These are phyloP conservation scores for Microdochium paspali DNA, from an alignment of 2,329 filamentous ascomycete genomes.

Conservation along the genomic window DNA sequence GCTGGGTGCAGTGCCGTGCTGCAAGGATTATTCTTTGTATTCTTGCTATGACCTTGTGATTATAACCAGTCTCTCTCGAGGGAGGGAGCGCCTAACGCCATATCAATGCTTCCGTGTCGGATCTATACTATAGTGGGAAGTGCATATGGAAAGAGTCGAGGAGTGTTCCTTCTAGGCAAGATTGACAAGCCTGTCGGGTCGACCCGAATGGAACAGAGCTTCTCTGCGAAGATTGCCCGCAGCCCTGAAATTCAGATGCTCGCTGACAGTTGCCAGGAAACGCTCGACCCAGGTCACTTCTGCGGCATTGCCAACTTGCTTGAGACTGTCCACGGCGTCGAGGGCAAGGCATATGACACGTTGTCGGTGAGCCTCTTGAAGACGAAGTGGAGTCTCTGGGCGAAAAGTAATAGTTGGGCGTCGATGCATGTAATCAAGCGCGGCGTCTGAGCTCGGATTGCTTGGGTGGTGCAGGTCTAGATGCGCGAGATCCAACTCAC, in stretches of 20 bases:
- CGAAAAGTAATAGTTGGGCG: background rate
- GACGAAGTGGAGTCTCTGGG: background rate
- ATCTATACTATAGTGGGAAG: too few relatives aligned
- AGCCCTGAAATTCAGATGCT: conserved; percentile 6
- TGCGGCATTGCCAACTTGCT: conserved; percentile 10
- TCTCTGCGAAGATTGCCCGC: background rate
- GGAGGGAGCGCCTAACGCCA: too few relatives aligned
- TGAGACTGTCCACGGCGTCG: conserved; percentile 14
- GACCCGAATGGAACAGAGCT: background rate
- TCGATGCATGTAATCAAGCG: conserved; percentile 32
- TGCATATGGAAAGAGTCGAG: background rate
- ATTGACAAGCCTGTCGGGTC: background rate
- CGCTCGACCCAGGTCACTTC: conserved; percentile 16
- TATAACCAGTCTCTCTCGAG: too few relatives aligned
- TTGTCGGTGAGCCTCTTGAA: conserved; percentile 1
- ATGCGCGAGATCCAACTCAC: conserved; percentile 40
- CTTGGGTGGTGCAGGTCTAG: conserved; percentile 45
- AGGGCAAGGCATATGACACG: conserved; percentile 11
- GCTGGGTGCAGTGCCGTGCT: too few relatives aligned
- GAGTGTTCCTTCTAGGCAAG: background rate
- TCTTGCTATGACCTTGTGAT: too few relatives aligned
- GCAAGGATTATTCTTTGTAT: too few relatives aligned
- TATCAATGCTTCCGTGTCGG: too few relatives aligned
- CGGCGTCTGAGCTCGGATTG: conserved; percentile 34
- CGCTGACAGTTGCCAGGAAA: conserved; percentile 8